Percentiles rank a stretch among this genome's conserved stretches.
These are phyloP conservation scores for Pseudogymnoascus sp. DNA, from an alignment of 2,329 filamentous ascomycete species.

Conservation along the genomic window DNA sequence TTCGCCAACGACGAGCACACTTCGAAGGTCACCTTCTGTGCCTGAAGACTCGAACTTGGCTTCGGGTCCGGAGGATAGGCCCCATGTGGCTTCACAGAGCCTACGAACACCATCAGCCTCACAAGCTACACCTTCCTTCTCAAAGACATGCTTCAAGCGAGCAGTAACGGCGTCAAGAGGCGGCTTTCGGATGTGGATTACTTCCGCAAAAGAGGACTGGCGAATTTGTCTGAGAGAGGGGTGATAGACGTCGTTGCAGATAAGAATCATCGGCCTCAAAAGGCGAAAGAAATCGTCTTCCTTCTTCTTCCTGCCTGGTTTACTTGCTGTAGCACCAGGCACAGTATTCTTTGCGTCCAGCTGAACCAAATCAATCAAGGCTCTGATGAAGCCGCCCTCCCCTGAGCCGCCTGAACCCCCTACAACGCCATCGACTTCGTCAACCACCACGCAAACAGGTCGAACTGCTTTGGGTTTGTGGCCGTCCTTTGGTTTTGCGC, in stretches of 20 bases:
- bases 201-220: conserved; percentile 77
- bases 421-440: conserved; percentile 94
- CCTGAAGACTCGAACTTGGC: conserved; percentile 59
- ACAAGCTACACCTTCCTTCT: conserved; percentile 78
- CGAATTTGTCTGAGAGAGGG: conserved; percentile 77
- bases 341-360: conserved; percentile 71
- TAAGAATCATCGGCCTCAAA: conserved; percentile 79
- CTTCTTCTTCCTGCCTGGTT: conserved; percentile 36
- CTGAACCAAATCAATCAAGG: conserved; percentile 80
- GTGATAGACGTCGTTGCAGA: conserved; percentile 97
- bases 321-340: conserved; percentile 27
- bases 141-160: conserved; percentile 75
- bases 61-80: conserved; percentile 64
- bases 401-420: conserved; percentile 67
- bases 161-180: conserved; percentile 76
- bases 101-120: conserved; percentile 84
- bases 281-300: conserved; percentile 83
- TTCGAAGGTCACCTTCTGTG: conserved; percentile 66
- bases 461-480: conserved; percentile 63
- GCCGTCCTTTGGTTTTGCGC: conserved; percentile 40
- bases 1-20: conserved; percentile 78
- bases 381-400: conserved; percentile 92
- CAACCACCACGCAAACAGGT: conserved; percentile 87
- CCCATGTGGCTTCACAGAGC: conserved; percentile 76
- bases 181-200: conserved; percentile 86